These are phyloP conservation scores for Nicotiana rustica DNA, from an alignment of 305 asterid genomes.

Conservation along the genomic window DNA sequence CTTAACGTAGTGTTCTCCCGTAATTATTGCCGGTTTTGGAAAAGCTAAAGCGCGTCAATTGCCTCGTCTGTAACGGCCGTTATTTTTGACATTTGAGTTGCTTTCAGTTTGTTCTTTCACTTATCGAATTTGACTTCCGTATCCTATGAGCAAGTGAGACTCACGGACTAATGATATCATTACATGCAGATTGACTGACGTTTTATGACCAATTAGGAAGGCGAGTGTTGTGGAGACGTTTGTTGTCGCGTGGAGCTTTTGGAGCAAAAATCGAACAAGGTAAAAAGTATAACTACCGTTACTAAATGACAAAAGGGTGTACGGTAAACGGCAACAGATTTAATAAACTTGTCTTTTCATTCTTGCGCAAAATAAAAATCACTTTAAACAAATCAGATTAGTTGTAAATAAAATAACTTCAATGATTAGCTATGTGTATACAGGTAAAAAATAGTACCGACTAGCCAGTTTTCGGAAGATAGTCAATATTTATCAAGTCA, in stretches of 20 bases:
- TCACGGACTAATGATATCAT: background rate
- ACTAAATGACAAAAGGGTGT: background rate
- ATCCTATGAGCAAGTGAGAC: fast-evolving
- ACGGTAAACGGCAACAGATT: background rate
- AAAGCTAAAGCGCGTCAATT: background rate
- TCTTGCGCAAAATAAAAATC: no score
- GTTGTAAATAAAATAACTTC: no score
- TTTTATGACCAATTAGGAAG: background rate
- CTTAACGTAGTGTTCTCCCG: constrained; percentile 17
- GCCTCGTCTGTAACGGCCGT: constrained; percentile 22
- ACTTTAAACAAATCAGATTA: no score
- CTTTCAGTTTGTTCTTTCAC: background rate
- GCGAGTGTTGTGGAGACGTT: background rate
- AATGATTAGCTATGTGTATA: no score
- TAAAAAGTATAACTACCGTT: background rate
- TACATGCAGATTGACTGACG: background rate
- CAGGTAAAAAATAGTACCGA: no score
- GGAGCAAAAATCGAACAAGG: background rate
- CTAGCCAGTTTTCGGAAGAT: no score
- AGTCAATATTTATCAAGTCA: no score
- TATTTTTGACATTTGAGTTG: background rate
- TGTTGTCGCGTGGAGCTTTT: background rate
- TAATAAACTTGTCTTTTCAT: no score
- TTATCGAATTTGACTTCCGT: background rate
- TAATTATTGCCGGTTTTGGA: constrained; percentile 6